Evolutionary conservation across 176 grass and related monocot genomes (phyloP).

Genomic region (Canna indica): DNA sequence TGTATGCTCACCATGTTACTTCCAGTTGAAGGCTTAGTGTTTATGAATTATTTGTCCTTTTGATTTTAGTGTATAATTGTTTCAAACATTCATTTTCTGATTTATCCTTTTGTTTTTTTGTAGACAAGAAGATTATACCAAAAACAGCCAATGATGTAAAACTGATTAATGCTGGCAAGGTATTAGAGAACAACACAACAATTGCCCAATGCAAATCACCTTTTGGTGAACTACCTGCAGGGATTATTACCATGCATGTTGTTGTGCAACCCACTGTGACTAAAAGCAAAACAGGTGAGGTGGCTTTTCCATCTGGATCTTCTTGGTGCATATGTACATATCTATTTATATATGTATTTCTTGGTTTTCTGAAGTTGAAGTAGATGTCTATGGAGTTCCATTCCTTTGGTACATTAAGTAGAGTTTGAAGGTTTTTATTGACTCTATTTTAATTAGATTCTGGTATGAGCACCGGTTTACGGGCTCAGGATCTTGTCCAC

Average conservation of each 20-base stretch:
- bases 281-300: conserved; percentile 55
- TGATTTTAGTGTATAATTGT: neutral
- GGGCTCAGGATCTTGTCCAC: no score
- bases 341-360: neutral
- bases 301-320: neutral
- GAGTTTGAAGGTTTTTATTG: no score
- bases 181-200: conserved; percentile 66
- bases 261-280: conserved; percentile 54
- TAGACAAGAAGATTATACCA: conserved; percentile 60
- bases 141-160: conserved; percentile 64
- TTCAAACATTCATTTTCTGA: no score
- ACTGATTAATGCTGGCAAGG: conserved; percentile 58
- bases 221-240: conserved; percentile 54
- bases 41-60: neutral
- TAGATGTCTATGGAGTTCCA: neutral
- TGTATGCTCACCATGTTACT: neutral
- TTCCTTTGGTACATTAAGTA: neutral
- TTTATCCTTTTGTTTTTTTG: neutral
- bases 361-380: neutral
- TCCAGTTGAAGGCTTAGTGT: neutral
- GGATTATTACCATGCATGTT: conserved; percentile 60
- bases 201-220: conserved; percentile 55
- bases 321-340: neutral
- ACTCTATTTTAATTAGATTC: no score
- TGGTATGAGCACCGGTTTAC: no score